phyloP scores from a whole-genome alignment of 2,329 filamentous ascomycete species.

The Claviceps purpurea region DNA sequence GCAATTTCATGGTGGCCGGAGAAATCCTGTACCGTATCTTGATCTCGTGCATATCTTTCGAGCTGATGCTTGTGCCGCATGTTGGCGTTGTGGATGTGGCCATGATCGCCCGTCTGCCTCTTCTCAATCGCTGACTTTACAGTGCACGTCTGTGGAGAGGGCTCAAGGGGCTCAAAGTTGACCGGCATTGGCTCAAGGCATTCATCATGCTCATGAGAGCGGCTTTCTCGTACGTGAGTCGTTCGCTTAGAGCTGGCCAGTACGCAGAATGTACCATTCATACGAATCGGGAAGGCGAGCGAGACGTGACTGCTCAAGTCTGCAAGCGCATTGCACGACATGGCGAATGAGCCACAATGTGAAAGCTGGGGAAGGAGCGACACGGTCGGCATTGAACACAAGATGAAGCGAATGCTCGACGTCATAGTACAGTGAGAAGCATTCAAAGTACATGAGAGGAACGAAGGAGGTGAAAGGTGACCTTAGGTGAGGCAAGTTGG shows the following conservation, averaged over 20 bases:
- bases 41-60: conserved; percentile 14
- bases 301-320: background rate
- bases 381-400: too few relatives aligned
- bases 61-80: background rate
- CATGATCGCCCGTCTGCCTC: background rate
- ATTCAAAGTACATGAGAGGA: too few relatives aligned
- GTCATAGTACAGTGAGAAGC: too few relatives aligned
- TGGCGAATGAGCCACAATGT: background rate
- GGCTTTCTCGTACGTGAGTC: too few relatives aligned
- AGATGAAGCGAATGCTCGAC: too few relatives aligned
- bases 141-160: background rate
- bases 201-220: too few relatives aligned
- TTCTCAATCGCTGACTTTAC: background rate
- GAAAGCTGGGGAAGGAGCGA: background rate
- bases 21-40: conserved; percentile 22
- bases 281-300: background rate
- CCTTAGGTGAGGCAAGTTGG: too few relatives aligned
- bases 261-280: background rate
- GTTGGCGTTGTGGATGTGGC: background rate
- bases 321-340: background rate
- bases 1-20: conserved; percentile 16
- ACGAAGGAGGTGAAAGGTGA: too few relatives aligned
- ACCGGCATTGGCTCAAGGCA: background rate
- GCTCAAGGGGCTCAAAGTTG: background rate
- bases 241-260: too few relatives aligned